Percentiles rank a stretch among this genome's conserved stretches.
These are phyloP conservation scores for Dendrobium catenatum DNA, from an alignment of 106 monocot genomes.

Conservation along the genomic window DNA sequence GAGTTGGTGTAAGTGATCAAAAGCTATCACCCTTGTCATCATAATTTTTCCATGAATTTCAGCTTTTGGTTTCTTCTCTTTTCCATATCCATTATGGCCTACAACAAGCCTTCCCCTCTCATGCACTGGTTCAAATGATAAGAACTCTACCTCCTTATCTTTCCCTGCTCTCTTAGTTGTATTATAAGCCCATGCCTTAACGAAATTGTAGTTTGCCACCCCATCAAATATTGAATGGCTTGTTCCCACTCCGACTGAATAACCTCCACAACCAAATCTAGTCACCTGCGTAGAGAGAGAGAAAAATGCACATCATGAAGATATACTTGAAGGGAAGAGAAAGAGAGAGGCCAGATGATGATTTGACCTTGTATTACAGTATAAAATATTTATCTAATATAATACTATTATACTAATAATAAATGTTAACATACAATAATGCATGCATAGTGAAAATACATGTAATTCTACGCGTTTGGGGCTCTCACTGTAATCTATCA, in stretches of 20 bases:
- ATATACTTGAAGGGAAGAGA: no score
- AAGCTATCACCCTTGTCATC: conserved; percentile 17
- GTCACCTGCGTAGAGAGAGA: conserved; percentile 26
- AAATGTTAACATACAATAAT: no score
- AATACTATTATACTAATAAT: no score
- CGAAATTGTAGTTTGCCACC: conserved; percentile 31
- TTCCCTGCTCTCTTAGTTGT: not conserved
- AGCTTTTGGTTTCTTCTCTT: not conserved
- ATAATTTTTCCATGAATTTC: not conserved
- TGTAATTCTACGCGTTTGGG: no score
- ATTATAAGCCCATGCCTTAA: conserved; percentile 38
- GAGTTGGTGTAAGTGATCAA: conserved; percentile 35
- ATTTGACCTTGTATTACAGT: no score
- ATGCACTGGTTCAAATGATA: conserved; percentile 25
- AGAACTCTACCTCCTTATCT: not conserved
- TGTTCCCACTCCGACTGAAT: conserved; percentile 38
- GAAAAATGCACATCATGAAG: not conserved
- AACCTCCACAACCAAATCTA: conserved; percentile 42
- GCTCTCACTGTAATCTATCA: no score
- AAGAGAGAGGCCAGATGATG: no score
- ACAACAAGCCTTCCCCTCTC: conserved; percentile 36
- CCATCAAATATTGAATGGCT: conserved; percentile 52
- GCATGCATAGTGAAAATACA: no score
- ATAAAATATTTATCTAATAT: no score
- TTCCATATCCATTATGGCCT: not conserved